Conservation (phyloP, 257 asterid species). For the Solanum sejunctum region DNA sequence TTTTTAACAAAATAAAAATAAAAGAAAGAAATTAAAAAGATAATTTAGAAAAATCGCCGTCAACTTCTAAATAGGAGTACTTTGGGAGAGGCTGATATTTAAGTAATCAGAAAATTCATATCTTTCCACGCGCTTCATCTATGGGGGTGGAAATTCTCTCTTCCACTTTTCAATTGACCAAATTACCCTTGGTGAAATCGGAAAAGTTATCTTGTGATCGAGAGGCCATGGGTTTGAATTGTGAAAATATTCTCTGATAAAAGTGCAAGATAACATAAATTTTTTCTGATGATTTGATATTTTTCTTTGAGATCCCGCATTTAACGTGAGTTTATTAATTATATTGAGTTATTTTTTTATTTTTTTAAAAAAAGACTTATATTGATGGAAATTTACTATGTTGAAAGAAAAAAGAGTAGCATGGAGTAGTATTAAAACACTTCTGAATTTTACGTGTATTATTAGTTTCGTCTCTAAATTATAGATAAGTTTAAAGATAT, state of each 20-base stretch:
- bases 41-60: slow-evolving; percentile 17
- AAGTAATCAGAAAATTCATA: neutral
- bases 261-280: too few species aligned
- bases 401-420: too few species aligned
- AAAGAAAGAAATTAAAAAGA: neutral
- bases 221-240: rapidly evolving
- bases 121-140: slow-evolving; percentile 15
- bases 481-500: too few species aligned
- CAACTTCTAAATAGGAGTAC: slow-evolving; percentile 15
- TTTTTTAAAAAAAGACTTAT: too few species aligned
- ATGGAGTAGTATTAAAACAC: too few species aligned
- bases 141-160: neutral
- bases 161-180: neutral
- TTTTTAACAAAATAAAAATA: neutral
- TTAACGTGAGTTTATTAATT: too few species aligned
- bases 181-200: neutral
- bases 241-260: neutral
- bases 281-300: neutral
- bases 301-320: neutral
- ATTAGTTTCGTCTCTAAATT: too few species aligned
- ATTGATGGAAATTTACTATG: too few species aligned
- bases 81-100: slow-evolving; percentile 14
- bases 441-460: too few species aligned
- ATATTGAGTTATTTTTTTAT: too few species aligned
- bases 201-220: neutral